Percentiles rank a stretch among this genome's conserved stretches.
Conservation (phyloP, 2,329 filamentous ascomycete species). For the Botrytis galanthina region DNA sequence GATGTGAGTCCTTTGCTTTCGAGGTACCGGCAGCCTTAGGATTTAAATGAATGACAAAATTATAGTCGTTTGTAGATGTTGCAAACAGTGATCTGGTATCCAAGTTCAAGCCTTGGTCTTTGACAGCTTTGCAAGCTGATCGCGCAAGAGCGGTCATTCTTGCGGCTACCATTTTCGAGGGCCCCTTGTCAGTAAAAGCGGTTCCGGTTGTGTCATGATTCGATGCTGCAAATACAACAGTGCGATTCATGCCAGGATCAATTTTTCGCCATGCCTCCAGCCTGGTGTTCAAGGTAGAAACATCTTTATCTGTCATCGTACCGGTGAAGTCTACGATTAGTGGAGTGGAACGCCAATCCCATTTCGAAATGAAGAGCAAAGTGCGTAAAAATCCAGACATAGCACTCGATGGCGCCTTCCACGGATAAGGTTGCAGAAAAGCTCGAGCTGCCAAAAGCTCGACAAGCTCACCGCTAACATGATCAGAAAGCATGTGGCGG, state of each 20-base stretch:
- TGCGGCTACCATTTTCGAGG: conserved; percentile 78
- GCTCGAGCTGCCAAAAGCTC: conserved; percentile 77
- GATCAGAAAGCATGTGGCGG: conserved; percentile 72
- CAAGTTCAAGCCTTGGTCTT: conserved; percentile 51
- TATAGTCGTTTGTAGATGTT: conserved; percentile 73
- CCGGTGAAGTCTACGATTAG: conserved; percentile 74
- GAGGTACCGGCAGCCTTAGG: conserved; percentile 37
- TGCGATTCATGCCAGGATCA: conserved; percentile 83
- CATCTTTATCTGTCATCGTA: conserved; percentile 59
- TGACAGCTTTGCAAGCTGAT: conserved; percentile 65
- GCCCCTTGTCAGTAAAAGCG: conserved; percentile 73
- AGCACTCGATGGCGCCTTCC: conserved; percentile 71
- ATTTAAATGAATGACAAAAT: conserved; percentile 73
- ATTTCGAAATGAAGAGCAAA: conserved; percentile 74
- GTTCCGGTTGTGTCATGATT: conserved; percentile 74
- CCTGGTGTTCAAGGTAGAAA: conserved; percentile 63
- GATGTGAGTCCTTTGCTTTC: conserved; percentile 42
- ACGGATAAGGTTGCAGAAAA: conserved; percentile 81
- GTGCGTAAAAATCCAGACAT: conserved; percentile 80
- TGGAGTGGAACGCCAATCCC: conserved; percentile 88
- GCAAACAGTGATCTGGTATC: conserved; percentile 65
- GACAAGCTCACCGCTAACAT: conserved; percentile 77
- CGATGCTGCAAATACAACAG: conserved; percentile 77
- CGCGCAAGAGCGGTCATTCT: conserved; percentile 80
- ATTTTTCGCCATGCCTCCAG: conserved; percentile 84